Percentiles rank a stretch among this genome's conserved stretches.
Evolutionary conservation across 768 basidiomycete species (phyloP).

Genomic region (Phylloporus arenicola): DNA sequence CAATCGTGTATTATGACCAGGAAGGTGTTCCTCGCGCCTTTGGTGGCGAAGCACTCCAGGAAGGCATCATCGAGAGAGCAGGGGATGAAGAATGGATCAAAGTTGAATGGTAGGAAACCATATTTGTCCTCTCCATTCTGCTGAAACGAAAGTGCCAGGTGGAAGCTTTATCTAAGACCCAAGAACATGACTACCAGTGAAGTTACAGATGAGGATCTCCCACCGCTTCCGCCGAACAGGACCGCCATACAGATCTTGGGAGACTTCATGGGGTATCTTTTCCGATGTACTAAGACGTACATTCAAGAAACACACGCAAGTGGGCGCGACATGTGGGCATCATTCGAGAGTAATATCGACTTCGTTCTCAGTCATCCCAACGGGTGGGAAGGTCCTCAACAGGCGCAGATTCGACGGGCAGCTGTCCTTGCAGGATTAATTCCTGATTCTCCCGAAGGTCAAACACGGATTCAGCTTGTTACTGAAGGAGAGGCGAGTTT

Average conservation of each 20-base stretch:
- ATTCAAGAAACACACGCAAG: conserved; percentile 43
- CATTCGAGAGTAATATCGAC: conserved; percentile 37
- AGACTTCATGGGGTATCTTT: conserved; percentile 47
- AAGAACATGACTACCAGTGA: conserved; percentile 17
- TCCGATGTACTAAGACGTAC: conserved; percentile 37
- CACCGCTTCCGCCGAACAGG: conserved; percentile 39
- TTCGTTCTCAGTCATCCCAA: conserved; percentile 47
- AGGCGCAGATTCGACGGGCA: conserved; percentile 40
- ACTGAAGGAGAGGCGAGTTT: conserved; percentile 52
- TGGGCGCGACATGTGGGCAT: conserved; percentile 38
- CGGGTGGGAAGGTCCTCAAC: conserved; percentile 44
- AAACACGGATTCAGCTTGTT: conserved; percentile 39
- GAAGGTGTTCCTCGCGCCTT: conserved; percentile 37
- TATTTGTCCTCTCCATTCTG: background rate
- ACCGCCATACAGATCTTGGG: conserved; percentile 40
- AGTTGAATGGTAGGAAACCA: conserved; percentile 26
- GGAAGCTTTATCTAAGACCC: conserved; percentile 34
- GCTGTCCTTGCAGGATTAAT: conserved; percentile 39
- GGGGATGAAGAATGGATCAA: conserved; percentile 33
- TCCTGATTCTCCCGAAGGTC: conserved; percentile 32
- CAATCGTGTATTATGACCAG: conserved; percentile 43
- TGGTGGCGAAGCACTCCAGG: conserved; percentile 42
- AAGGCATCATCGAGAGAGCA: conserved; percentile 34
- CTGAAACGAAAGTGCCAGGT: conserved; percentile 21
- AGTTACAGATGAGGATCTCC: conserved; percentile 32